Evolutionary conservation across 805 yeast genomes (phyloP).

Genomic region (Starmerella asiatica): DNA sequence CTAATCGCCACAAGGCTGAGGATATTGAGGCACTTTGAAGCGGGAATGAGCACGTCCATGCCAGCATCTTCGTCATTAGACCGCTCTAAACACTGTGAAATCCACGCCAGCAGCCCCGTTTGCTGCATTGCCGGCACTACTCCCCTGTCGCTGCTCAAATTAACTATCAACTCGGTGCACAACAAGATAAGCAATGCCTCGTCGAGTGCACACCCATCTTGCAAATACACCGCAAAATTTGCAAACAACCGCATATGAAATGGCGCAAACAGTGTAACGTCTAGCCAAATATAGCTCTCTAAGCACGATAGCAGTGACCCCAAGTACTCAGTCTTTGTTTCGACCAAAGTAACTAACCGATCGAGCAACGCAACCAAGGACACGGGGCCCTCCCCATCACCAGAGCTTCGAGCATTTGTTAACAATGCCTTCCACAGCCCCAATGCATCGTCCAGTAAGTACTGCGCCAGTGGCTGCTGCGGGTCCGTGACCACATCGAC

Average conservation of each 20-base stretch:
- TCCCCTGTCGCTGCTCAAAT: slow-evolving; percentile 1
- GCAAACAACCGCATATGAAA: slow-evolving; percentile 14
- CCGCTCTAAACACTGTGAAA: slow-evolving; percentile 3
- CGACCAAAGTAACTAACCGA: slow-evolving; percentile 43
- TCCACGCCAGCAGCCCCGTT: slow-evolving; percentile 11
- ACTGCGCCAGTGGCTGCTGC: slow-evolving; percentile 38
- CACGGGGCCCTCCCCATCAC: slow-evolving; percentile 30
- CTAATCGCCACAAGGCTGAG: slow-evolving; percentile 9
- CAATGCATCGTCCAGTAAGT: slow-evolving; percentile 70
- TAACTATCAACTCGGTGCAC: slow-evolving; percentile 11
- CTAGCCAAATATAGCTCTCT: slow-evolving; percentile 26
- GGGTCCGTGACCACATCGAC: slow-evolving; percentile 38
- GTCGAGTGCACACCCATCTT: slow-evolving; percentile 18
- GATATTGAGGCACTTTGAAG: slow-evolving; percentile 5
- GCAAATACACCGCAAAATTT: slow-evolving; percentile 21
- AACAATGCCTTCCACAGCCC: slow-evolving; percentile 64
- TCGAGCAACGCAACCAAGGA: slow-evolving; percentile 30
- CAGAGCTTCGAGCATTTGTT: slow-evolving; percentile 33
- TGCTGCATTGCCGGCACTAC: slow-evolving; percentile 2
- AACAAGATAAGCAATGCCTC: slow-evolving; percentile 13
- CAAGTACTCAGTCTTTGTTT: slow-evolving; percentile 42
- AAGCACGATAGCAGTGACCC: slow-evolving; percentile 24
- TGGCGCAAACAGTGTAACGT: slow-evolving; percentile 17
- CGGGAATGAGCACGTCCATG: slow-evolving; percentile 9
- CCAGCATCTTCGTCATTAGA: slow-evolving; percentile 5